phyloP scores from a whole-genome alignment of 179 eudicot species.

The Silene vulgaris region DNA sequence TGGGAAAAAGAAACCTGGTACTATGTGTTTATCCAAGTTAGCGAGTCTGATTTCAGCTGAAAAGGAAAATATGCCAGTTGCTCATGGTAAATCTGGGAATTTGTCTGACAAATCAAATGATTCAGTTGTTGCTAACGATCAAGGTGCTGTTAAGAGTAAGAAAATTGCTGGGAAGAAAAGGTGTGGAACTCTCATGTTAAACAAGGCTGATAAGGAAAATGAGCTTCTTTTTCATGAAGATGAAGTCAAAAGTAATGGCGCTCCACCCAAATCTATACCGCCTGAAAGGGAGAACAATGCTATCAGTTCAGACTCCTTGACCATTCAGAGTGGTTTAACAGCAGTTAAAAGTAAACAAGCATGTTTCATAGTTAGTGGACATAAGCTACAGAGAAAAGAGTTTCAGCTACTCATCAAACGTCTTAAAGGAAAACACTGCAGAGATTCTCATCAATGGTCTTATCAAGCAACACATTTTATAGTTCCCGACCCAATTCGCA shows the following conservation, averaged over 20 bases:
- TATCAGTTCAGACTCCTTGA: constrained; percentile 9
- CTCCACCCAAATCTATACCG: constrained; percentile 27
- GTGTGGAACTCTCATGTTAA: constrained; percentile 22
- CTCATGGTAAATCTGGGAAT: constrained; percentile 21
- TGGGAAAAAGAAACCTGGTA: constrained; percentile 30
- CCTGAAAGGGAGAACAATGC: constrained; percentile 19
- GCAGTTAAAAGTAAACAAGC: constrained; percentile 41
- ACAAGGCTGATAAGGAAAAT: constrained; percentile 39
- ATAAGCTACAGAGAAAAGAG: constrained; percentile 81
- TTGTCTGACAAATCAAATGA: constrained; percentile 15
- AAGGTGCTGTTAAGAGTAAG: constrained; percentile 14
- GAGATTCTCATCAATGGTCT: constrained; percentile 94
- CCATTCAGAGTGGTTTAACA: constrained; percentile 7
- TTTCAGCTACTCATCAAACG: constrained; percentile 67
- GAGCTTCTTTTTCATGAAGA: constrained; percentile 25
- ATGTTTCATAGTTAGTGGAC: constrained; percentile 75
- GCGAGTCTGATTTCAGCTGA: constrained; percentile 28
- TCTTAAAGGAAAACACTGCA: constrained; percentile 75
- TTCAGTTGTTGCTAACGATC: constrained; percentile 9
- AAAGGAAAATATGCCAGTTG: constrained; percentile 42
- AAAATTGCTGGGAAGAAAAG: constrained; percentile 31
- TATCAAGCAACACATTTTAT: constrained; percentile 94
- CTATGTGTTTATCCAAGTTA: constrained; percentile 19
- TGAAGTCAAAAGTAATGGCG: constrained; percentile 29
- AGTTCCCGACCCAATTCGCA: constrained; percentile 71